These are phyloP conservation scores for Microdochium bolleyi DNA, from an alignment of 2,329 filamentous ascomycete genomes.

Conservation along the genomic window DNA sequence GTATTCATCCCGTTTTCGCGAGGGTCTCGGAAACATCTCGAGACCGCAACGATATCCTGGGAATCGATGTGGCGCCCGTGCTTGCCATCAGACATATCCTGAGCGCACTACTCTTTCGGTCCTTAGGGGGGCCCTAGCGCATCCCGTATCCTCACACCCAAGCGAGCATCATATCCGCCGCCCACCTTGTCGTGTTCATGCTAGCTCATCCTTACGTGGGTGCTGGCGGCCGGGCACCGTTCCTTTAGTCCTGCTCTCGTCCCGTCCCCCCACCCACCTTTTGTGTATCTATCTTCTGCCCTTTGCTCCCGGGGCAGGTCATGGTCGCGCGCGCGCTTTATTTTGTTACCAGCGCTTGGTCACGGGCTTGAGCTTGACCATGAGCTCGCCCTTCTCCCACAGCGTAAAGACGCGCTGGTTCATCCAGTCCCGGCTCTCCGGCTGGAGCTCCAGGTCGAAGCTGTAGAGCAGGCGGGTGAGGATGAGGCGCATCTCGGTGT, in stretches of 20 bases:
- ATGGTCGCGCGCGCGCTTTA: neutral
- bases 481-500: slow-evolving; percentile 40
- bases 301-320: neutral
- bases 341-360: slow-evolving; percentile 38
- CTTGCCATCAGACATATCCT: neutral
- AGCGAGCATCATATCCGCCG: neutral
- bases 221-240: neutral
- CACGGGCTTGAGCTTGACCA: slow-evolving; percentile 25
- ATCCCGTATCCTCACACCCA: neutral
- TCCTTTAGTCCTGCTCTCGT: neutral
- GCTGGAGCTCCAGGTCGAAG: slow-evolving; percentile 34
- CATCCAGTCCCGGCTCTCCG: slow-evolving; percentile 28
- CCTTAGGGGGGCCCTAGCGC: neutral
- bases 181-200: neutral
- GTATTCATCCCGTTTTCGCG: neutral
- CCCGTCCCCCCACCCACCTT: neutral
- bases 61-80: neutral
- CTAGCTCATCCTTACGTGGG: neutral
- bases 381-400: slow-evolving; percentile 30
- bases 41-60: neutral
- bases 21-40: neutral
- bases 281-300: neutral
- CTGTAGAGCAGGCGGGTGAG: slow-evolving; percentile 37
- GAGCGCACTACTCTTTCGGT: neutral
- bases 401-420: slow-evolving; percentile 28